Percentiles rank a stretch among this genome's conserved stretches.
These are phyloP conservation scores for Yarrowia sp. DNA, from an alignment of 805 yeast genomes.

Conservation along the genomic window DNA sequence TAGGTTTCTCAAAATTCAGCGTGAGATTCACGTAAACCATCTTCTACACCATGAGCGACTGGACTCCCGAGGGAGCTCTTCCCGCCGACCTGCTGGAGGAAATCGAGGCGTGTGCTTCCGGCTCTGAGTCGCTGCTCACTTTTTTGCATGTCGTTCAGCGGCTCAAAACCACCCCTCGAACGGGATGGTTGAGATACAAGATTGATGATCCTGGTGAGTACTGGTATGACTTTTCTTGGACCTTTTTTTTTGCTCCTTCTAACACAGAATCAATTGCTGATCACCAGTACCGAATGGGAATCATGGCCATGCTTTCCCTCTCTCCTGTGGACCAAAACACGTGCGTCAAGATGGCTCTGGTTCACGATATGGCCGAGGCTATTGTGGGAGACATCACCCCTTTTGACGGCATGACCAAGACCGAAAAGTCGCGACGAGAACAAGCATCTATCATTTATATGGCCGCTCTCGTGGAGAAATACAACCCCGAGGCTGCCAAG, in stretches of 20 bases:
- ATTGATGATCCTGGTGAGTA: constrained; percentile 48
- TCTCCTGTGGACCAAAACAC: constrained; percentile 56
- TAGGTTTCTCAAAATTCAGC: neutral
- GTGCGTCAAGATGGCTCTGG: constrained; percentile 81
- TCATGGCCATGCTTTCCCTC: constrained; percentile 67
- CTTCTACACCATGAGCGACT: constrained; percentile 2
- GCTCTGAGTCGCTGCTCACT: constrained; percentile 37
- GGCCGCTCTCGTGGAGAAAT: constrained; percentile 57
- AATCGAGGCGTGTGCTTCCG: neutral
- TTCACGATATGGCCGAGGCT: constrained; percentile 93
- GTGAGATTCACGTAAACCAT: neutral
- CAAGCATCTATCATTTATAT: constrained; percentile 67
- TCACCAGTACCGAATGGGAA: constrained; percentile 93
- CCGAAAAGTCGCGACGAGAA: constrained; percentile 84
- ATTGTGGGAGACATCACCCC: constrained; percentile 96
- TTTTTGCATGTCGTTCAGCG: constrained; percentile 67
- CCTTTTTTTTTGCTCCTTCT: neutral
- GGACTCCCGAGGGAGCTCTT: constrained; percentile 22
- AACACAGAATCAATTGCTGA: constrained; percentile 67
- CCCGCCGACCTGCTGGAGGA: neutral
- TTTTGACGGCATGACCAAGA: constrained; percentile 64
- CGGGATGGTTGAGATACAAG: constrained; percentile 88
- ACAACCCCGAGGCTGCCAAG: constrained; percentile 58
- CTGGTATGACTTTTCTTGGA: neutral
- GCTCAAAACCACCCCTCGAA: constrained; percentile 76